Percentiles rank a stretch among this genome's conserved stretches.
Conservation (phyloP, 2,329 filamentous ascomycete species). For the Dothidotthia symphoricarpi region DNA sequence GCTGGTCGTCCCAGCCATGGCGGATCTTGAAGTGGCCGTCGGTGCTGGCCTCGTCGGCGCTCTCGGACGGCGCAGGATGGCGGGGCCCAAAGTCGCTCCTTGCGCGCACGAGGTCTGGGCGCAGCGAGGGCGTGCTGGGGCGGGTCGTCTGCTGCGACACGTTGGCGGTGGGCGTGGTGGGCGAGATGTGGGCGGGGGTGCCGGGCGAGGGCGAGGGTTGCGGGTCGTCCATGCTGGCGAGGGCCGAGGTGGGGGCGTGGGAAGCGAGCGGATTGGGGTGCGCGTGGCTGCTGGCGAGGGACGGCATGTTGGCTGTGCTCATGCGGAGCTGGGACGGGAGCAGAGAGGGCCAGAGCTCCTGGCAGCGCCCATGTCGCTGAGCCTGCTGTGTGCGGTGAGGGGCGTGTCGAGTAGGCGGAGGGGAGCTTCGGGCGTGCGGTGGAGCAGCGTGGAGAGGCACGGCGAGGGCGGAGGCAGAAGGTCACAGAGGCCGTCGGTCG, state of each 20-base stretch:
- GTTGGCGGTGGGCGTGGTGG: slow-evolving; percentile 28
- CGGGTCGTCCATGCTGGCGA: slow-evolving; percentile 10
- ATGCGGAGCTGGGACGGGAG: slow-evolving; percentile 22
- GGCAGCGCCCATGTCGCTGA: slow-evolving; percentile 35
- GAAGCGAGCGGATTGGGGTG: slow-evolving; percentile 31
- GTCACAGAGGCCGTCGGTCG: too few relatives aligned
- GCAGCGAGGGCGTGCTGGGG: slow-evolving; percentile 48
- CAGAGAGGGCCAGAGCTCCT: slow-evolving; percentile 19
- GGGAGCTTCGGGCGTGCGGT: neutral
- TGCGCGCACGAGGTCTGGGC: slow-evolving; percentile 50
- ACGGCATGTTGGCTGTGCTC: slow-evolving; percentile 32
- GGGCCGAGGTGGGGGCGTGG: slow-evolving; percentile 22
- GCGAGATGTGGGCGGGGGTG: slow-evolving; percentile 20
- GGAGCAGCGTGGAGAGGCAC: neutral
- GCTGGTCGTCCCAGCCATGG: slow-evolving; percentile 90
- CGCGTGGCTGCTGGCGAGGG: slow-evolving; percentile 21
- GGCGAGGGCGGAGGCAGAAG: neutral
- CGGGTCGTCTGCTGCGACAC: slow-evolving; percentile 20
- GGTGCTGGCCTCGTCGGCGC: slow-evolving; percentile 44
- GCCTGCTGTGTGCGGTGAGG: slow-evolving; percentile 10
- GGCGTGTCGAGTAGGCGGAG: neutral
- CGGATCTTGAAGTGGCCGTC: slow-evolving; percentile 61
- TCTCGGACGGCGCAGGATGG: slow-evolving; percentile 24
- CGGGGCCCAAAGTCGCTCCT: slow-evolving; percentile 61
- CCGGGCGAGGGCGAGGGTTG: slow-evolving; percentile 9